Evolutionary conservation across 2,329 filamentous ascomycete species (phyloP).

Genomic region (Celoporthe dispersa): DNA sequence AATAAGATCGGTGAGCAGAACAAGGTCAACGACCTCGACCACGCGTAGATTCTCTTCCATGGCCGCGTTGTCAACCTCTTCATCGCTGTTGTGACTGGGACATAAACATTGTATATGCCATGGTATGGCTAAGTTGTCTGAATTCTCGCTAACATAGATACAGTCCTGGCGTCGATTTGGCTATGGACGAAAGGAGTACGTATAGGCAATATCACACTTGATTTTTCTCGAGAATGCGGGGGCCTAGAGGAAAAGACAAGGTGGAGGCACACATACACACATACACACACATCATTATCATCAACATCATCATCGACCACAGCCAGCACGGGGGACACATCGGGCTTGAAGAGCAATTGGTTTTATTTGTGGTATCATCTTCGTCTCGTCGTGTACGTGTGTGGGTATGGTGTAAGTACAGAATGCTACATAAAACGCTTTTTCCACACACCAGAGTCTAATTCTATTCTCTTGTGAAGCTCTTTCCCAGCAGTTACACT

Average conservation of each 20-base stretch:
- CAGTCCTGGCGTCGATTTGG: too few relatives aligned
- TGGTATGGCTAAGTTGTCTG: too few relatives aligned
- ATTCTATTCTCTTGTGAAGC: constrained; percentile 1
- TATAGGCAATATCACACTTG: not conserved
- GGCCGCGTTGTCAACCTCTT: too few relatives aligned
- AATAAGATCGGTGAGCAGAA: not conserved
- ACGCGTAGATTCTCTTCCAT: too few relatives aligned
- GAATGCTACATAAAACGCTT: constrained; percentile 10
- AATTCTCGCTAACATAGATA: too few relatives aligned
- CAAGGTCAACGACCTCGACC: too few relatives aligned
- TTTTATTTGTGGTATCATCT: constrained; percentile 20
- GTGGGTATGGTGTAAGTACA: constrained; percentile 10
- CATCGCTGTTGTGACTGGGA: too few relatives aligned
- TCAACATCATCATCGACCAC: too few relatives aligned
- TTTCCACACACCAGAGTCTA: constrained; percentile 5
- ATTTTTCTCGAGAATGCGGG: too few relatives aligned
- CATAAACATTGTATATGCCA: too few relatives aligned
- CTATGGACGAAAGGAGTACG: not conserved
- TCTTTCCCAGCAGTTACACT: not conserved
- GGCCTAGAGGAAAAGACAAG: too few relatives aligned
- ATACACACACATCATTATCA: not conserved
- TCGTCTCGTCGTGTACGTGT: constrained; percentile 19
- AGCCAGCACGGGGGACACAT: not conserved
- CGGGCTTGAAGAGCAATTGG: not conserved
- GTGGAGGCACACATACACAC: too few relatives aligned